Conservation (phyloP, 805 yeast genomes). For the Saturnispora quitensis region DNA sequence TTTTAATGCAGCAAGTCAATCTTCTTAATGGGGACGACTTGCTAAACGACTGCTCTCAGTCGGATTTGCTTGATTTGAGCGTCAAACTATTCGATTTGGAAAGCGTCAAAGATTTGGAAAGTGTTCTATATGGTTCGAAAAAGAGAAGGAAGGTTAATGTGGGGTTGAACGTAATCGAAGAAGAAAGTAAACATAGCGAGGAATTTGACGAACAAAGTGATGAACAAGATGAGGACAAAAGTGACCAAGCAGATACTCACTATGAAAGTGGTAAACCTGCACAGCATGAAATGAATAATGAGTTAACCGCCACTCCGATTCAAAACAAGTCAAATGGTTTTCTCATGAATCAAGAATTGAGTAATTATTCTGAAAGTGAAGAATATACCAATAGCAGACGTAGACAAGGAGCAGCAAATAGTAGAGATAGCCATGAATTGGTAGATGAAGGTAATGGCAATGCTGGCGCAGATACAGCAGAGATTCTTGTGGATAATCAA, state of each 20-base stretch:
- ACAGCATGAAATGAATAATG: neutral
- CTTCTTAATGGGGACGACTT: constrained; percentile 2
- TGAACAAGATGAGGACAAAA: constrained; percentile 3
- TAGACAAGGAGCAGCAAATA: neutral
- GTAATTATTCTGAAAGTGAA: neutral
- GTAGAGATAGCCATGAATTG: neutral
- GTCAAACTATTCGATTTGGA: constrained; percentile 12
- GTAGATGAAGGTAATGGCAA: neutral
- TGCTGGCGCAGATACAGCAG: no score
- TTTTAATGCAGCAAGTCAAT: neutral
- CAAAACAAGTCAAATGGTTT: neutral
- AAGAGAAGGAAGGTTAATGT: neutral
- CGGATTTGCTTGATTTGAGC: constrained; percentile 8
- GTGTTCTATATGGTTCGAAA: constrained; percentile 3
- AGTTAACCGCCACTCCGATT: neutral
- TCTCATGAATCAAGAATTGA: no score
- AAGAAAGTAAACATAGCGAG: neutral
- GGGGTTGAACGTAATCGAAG: neutral
- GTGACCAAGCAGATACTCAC: constrained; percentile 3
- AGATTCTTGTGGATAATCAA: no score
- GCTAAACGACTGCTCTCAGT: constrained; percentile 17
- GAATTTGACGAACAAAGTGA: neutral
- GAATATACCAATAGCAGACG: neutral
- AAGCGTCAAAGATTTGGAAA: constrained; percentile 9
- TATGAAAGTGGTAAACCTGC: constrained; percentile 3